Evolutionary conservation across 2,329 filamentous ascomycete genomes (phyloP).

Genomic region (Colletotrichum musicola): DNA sequence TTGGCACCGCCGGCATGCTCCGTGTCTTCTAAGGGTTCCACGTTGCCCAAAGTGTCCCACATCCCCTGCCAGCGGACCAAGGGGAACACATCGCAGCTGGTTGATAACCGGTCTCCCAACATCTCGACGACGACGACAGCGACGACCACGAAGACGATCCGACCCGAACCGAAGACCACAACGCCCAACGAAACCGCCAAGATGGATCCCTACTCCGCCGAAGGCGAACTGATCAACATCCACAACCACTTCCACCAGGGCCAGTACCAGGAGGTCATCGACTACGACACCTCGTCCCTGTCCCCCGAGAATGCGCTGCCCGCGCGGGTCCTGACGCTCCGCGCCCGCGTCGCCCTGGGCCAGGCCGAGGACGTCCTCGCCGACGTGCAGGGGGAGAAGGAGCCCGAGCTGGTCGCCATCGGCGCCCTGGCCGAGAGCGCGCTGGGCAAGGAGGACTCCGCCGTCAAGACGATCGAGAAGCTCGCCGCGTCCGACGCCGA

Average conservation of each 20-base stretch:
- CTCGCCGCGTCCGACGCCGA: conserved; percentile 76
- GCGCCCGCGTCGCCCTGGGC: conserved; percentile 86
- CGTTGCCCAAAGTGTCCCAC: conserved; percentile 62
- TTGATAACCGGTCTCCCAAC: not conserved
- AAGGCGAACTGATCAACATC: conserved; percentile 79
- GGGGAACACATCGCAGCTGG: conserved; percentile 38
- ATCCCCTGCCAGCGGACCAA: conserved; percentile 49
- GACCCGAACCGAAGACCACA: conserved; percentile 34
- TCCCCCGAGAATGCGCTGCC: conserved; percentile 82
- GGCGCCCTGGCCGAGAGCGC: conserved; percentile 78
- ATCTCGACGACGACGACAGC: too few species aligned
- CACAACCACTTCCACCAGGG: conserved; percentile 81
- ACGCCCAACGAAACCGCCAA: conserved; percentile 44
- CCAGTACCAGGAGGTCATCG: conserved; percentile 87
- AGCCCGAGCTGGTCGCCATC: conserved; percentile 82
- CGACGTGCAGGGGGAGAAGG: conserved; percentile 72
- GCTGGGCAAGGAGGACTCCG: conserved; percentile 71
- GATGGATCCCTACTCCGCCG: conserved; percentile 79
- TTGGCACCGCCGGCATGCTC: conserved; percentile 48
- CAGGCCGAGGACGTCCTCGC: conserved; percentile 80
- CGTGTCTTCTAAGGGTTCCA: conserved; percentile 64
- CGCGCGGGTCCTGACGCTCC: conserved; percentile 82
- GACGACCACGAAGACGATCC: not conserved
- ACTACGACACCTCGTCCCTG: conserved; percentile 85
- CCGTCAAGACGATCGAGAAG: conserved; percentile 73